phyloP scores from a whole-genome alignment of 148 eudicot genomes.

The Camellia granthamiana region DNA sequence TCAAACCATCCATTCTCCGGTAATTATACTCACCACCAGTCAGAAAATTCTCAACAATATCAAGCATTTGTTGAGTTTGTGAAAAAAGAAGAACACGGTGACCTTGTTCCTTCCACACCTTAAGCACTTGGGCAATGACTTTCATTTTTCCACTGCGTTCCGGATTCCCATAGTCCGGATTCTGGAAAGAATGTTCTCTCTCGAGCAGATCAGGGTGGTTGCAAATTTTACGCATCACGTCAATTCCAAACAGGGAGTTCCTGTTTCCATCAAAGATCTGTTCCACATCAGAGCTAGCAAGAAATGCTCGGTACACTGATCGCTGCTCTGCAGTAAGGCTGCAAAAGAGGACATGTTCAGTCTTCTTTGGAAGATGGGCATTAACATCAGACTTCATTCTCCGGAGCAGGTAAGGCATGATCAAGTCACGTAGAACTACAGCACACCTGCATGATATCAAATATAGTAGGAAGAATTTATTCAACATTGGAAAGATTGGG shows the following conservation, averaged over 20 bases:
- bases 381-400: conserved; percentile 97
- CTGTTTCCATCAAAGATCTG: conserved; percentile 88
- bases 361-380: conserved; percentile 92
- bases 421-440: conserved; percentile 88
- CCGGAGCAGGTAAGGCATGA: conserved; percentile 95
- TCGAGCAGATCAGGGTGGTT: conserved; percentile 98
- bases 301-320: conserved; percentile 83
- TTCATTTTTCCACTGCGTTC: conserved; percentile 98
- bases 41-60: conserved; percentile 82
- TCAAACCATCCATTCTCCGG: conserved; percentile 93
- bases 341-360: conserved; percentile 98
- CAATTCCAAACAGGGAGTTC: conserved; percentile 93
- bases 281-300: conserved; percentile 97
- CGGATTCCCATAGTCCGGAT: conserved; percentile 93
- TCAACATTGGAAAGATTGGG: neutral
- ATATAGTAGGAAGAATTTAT: neutral
- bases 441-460: conserved; percentile 69
- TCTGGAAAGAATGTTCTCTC: conserved; percentile 74
- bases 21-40: conserved; percentile 57
- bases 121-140: conserved; percentile 79
- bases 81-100: conserved; percentile 92
- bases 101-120: conserved; percentile 95
- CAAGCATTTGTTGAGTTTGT: conserved; percentile 99
- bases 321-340: conserved; percentile 89
- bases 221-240: conserved; percentile 98